These are phyloP conservation scores for Tolypocladium tundrense DNA, from an alignment of 2,329 filamentous ascomycete genomes.

Conservation along the genomic window DNA sequence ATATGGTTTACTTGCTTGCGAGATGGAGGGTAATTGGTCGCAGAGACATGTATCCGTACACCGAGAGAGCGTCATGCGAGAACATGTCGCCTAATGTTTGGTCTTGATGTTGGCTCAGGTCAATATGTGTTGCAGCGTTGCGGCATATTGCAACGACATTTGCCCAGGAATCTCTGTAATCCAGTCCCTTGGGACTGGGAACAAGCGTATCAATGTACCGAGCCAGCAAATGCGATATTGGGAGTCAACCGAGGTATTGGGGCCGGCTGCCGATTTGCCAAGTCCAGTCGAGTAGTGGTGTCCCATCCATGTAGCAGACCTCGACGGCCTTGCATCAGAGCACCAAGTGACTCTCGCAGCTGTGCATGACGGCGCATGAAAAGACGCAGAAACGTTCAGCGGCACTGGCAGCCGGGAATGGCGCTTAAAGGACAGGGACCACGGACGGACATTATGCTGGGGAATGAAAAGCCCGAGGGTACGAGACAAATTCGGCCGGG, in stretches of 20 bases:
- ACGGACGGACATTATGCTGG: neutral
- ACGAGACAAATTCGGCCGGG: neutral
- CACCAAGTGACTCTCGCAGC: no score
- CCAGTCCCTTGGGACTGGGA: neutral
- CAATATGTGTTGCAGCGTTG: neutral
- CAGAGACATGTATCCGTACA: neutral
- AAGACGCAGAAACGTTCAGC: no score
- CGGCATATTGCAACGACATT: neutral
- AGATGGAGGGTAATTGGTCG: neutral
- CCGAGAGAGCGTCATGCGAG: neutral
- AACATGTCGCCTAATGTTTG: neutral
- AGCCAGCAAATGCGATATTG: neutral
- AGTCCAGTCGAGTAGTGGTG: no score
- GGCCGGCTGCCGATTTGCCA: neutral
- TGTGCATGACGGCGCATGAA: no score
- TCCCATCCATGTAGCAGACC: no score
- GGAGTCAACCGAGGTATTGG: neutral
- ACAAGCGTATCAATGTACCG: neutral
- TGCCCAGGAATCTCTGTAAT: neutral
- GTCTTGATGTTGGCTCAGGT: neutral
- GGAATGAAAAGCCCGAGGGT: neutral
- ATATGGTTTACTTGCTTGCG: neutral
- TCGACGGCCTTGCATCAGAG: no score
- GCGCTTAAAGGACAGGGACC: no score
- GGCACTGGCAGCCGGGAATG: no score